Evolutionary conservation across 164 flowering plant genomes (phyloP).

Genomic region (Aristolochia californica): DNA sequence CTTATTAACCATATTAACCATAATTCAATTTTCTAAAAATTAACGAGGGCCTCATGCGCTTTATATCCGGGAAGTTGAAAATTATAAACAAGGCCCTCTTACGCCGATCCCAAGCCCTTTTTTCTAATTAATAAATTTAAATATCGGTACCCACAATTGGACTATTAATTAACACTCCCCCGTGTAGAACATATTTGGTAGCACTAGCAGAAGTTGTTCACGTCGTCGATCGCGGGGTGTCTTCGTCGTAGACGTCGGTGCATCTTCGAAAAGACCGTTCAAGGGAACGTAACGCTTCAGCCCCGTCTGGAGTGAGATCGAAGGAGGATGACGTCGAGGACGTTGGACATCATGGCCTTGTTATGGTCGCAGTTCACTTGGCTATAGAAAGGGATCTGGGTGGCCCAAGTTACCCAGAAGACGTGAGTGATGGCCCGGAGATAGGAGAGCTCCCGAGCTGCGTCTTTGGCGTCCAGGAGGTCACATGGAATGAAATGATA

Average conservation of each 20-base stretch:
- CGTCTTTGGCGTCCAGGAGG: conserved; percentile 40
- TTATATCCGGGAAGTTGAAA: background rate
- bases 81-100: no score
- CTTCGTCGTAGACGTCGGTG: conserved; percentile 34
- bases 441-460: conserved; percentile 33
- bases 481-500: conserved; percentile 71
- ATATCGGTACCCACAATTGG: no score
- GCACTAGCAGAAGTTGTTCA: conserved; percentile 60
- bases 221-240: conserved; percentile 33
- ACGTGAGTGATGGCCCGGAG: conserved; percentile 54
- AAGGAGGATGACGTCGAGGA: conserved; percentile 47
- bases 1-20: background rate
- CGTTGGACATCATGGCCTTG: conserved; percentile 62
- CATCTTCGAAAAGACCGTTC: conserved; percentile 10
- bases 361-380: conserved; percentile 51
- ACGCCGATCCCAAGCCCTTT: no score
- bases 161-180: no score
- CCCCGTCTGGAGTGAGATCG: conserved; percentile 76
- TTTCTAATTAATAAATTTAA: background rate
- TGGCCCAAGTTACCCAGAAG: conserved; percentile 91
- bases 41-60: background rate
- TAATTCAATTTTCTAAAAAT: background rate
- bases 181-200: no score
- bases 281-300: conserved; percentile 62
- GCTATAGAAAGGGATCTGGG: conserved; percentile 39